Evolutionary conservation across 306 rosid species (phyloP).

Genomic region (Vigna radiata): DNA sequence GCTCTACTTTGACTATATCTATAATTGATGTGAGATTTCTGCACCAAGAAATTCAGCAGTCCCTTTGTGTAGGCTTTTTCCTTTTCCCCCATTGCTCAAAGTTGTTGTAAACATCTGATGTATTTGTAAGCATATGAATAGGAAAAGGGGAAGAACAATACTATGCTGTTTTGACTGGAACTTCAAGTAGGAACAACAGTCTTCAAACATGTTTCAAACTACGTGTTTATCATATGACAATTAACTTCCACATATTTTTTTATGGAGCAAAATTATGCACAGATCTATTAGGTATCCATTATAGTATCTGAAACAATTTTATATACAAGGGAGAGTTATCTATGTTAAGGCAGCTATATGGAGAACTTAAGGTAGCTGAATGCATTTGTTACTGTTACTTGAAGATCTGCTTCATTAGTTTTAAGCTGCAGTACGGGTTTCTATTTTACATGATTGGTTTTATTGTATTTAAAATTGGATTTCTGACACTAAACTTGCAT

Average conservation of each 20-base stretch:
- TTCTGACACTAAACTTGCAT: not conserved
- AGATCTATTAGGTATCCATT: not conserved
- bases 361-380: not conserved
- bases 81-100: not conserved
- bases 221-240: not conserved
- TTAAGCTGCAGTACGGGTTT: not conserved
- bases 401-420: not conserved
- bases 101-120: not conserved
- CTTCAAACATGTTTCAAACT: not conserved
- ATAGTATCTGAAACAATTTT: constrained; percentile 8
- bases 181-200: not conserved
- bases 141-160: constrained; percentile 5
- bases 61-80: too few relatives aligned
- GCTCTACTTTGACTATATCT: not conserved
- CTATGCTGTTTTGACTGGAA: not conserved
- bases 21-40: not conserved
- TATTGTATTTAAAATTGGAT: not conserved
- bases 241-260: constrained; percentile 8
- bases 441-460: not conserved
- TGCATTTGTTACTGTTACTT: not conserved
- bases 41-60: not conserved
- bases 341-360: not conserved
- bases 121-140: not conserved
- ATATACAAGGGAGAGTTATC: not conserved
- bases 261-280: not conserved